These are phyloP conservation scores for Exophiala dermatitidis DNA, from an alignment of 2,329 filamentous ascomycete genomes.

Conservation along the genomic window DNA sequence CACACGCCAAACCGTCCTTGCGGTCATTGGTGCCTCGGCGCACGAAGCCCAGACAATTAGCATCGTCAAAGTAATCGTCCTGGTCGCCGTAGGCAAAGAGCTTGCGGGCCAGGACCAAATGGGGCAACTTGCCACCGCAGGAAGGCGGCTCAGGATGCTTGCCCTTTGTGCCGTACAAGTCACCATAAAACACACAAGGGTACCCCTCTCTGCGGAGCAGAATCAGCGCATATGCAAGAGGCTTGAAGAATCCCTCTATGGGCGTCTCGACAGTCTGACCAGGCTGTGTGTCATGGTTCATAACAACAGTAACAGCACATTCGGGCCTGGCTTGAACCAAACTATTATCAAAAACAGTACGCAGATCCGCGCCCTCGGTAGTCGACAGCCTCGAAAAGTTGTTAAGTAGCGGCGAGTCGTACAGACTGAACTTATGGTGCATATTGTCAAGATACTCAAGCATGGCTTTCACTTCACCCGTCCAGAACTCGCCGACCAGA, in stretches of 20 bases:
- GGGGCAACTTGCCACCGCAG: constrained; percentile 47
- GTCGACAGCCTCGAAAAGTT: constrained; percentile 56
- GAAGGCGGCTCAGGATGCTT: constrained; percentile 39
- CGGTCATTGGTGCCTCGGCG: constrained; percentile 43
- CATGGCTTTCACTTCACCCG: constrained; percentile 48
- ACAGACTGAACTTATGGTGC: constrained; percentile 52
- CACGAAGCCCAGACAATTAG: constrained; percentile 54
- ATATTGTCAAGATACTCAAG: constrained; percentile 49
- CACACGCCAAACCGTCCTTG: constrained; percentile 42
- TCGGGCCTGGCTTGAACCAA: constrained; percentile 46
- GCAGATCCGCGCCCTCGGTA: constrained; percentile 48
- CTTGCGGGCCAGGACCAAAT: constrained; percentile 51
- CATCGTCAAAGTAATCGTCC: constrained; percentile 51
- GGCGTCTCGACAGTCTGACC: constrained; percentile 37
- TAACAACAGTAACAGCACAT: constrained; percentile 56
- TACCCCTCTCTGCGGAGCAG: constrained; percentile 53
- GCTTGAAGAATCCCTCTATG: constrained; percentile 57
- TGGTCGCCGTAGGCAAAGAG: constrained; percentile 56
- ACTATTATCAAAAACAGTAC: constrained; percentile 52
- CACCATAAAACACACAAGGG: constrained; percentile 58
- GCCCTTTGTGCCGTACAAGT: constrained; percentile 52
- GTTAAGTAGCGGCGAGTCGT: constrained; percentile 58
- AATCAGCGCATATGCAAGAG: constrained; percentile 59
- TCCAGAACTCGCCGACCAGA: constrained; percentile 49
- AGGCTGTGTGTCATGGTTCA: constrained; percentile 37